Base-by-base conservation (phyloP, 2,329 filamentous ascomycete species). In the Pseudopithomyces chartarum region DNA sequence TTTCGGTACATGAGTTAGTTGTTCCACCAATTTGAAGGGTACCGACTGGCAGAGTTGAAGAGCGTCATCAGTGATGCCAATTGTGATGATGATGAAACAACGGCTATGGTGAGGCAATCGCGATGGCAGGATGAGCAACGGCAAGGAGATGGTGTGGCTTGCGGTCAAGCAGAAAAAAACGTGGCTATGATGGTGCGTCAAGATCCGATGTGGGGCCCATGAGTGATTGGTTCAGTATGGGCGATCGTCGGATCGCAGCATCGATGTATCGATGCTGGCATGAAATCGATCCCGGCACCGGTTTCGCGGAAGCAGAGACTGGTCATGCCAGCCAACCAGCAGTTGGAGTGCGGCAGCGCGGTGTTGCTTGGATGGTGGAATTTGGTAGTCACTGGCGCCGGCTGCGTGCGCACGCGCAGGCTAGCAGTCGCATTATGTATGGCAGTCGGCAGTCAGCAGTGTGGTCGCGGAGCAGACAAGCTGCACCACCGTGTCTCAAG, bases 281-380 rank as follows among this genome's bases (percentile, higher is more conserved):
- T 47, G 6, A 13, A 26, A n/a, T 23, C 17, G 45, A 48, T 19
- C 34, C 46, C 33, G 46, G 46, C 46, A 29, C 46, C 32, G 38
- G 46, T 49, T 40, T 39, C 8, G 46, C 20, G 46, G 45, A 22
- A 13, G 15, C 8, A 22, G 36, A 11, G 19, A 20, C 33, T 12
- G 40, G 40, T 20, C 19, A 13, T 43, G 40, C 22, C n/a, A 39
- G 46, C 46, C 46, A 49, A 49, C 46, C 46, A 49, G 34, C 34
- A 34, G n/a, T 19, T 3, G 10, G 22, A 7, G 15, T 40, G 38
- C 38, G 38, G 38, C 34, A 13, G 13, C 8, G 17, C 11, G 6
- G 13, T 40, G 38, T 17, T 17, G 38, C 4, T 29, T 29, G 8
- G 38, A 40, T 4, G 4, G 13, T 19, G 15, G 34, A 38, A 38